phyloP scores from a whole-genome alignment of 768 basidiomycete species.

The Galerina sulciceps region DNA sequence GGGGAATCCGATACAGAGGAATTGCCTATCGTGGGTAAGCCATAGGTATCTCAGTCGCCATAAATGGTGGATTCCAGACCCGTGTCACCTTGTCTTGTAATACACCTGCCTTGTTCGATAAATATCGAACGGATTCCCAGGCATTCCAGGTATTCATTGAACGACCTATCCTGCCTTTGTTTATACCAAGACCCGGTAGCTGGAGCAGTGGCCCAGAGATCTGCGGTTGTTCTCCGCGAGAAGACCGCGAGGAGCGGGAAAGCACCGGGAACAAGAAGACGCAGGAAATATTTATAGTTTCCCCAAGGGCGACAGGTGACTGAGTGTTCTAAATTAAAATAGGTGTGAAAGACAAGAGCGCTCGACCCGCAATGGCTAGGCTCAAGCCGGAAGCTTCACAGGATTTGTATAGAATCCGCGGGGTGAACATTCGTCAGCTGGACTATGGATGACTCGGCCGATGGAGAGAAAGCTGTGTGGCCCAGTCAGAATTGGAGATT shows the following conservation, averaged over 20 bases:
- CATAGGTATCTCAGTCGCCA: neutral
- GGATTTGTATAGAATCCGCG: constrained; percentile 16
- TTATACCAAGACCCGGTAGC: neutral
- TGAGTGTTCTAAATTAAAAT: constrained; percentile 35
- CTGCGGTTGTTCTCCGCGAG: constrained; percentile 14
- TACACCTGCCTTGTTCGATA: constrained; percentile 6
- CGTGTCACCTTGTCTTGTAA: constrained; percentile 14
- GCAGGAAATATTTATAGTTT: neutral
- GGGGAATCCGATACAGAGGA: constrained; percentile 4
- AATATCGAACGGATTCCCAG: constrained; percentile 7
- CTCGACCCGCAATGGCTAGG: constrained; percentile 27
- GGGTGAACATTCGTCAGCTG: constrained; percentile 6
- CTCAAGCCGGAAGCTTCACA: constrained; percentile 15
- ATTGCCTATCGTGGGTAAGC: constrained; percentile 10
- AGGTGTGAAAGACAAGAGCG: constrained; percentile 33
- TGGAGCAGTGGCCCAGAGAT: neutral
- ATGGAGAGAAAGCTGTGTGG: constrained; percentile 5
- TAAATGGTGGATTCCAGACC: constrained; percentile 11
- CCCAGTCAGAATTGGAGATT: neutral
- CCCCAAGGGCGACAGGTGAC: constrained; percentile 26
- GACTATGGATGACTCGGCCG: constrained; percentile 8
- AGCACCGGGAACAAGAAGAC: constrained; percentile 15
- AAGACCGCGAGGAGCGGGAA: constrained; percentile 20
- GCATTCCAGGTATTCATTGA: neutral
- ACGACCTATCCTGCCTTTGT: constrained; percentile 5